phyloP scores from a whole-genome alignment of 1,284 basidiomycete genomes.

The Polyporus tsugae region DNA sequence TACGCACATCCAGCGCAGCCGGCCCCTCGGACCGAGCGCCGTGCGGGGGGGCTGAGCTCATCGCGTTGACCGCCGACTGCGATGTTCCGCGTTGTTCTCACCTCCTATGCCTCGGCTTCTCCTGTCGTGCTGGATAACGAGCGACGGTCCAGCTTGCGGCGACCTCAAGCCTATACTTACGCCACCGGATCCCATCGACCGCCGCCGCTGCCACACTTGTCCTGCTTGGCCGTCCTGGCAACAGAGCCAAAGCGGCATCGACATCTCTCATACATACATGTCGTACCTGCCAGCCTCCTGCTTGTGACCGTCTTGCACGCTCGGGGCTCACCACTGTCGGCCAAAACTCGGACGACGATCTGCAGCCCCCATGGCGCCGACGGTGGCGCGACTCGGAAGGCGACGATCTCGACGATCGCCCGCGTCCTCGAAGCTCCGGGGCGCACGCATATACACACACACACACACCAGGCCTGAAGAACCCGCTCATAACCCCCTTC shows the following conservation, averaged over 20 bases:
- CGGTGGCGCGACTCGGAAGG: not conserved
- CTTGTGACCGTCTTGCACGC: not conserved
- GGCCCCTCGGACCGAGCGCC: constrained; percentile 4
- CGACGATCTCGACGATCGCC: constrained; percentile 9
- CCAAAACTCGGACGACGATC: constrained; percentile 1
- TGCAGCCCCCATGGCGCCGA: not conserved
- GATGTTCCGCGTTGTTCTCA: not conserved
- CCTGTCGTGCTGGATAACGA: not conserved
- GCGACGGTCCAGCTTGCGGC: not conserved
- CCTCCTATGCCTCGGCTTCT: not conserved
- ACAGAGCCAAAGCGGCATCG: too few species aligned
- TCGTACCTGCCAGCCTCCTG: not conserved
- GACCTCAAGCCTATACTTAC: not conserved
- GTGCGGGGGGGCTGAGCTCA: constrained; percentile 4
- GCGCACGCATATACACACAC: not conserved
- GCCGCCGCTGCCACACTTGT: not conserved
- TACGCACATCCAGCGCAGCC: not conserved
- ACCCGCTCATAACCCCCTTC: not conserved
- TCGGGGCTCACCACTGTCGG: not conserved
- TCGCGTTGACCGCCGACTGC: not conserved
- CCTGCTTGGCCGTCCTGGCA: too few species aligned
- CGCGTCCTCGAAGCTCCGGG: too few species aligned
- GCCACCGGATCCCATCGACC: not conserved
- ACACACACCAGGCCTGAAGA: not conserved
- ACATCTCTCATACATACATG: too few species aligned